Evolutionary conservation across 768 basidiomycete species (phyloP), one percentile per base, ranked within the genome.

Genomic region (Termitomyces sp.): DNA sequence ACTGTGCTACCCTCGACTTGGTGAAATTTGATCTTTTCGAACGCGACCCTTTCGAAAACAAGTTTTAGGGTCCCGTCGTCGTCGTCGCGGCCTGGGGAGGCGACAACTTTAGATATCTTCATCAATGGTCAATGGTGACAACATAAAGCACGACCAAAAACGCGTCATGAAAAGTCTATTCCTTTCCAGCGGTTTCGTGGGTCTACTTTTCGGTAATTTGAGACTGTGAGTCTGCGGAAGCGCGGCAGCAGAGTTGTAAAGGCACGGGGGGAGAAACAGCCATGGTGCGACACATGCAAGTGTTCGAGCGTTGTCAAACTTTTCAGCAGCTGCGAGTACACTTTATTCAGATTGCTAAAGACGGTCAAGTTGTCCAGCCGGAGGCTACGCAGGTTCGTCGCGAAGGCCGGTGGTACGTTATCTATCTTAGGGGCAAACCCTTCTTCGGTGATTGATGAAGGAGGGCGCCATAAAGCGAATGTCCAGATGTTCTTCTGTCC

Each of bases 341-440:
- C 64, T 7, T 61, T 68, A 31, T 61, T 45, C 34, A 65, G 54
- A 28, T 69, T 58, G 53, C 58, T 64, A 37, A 68, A 63, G 24
- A 71, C 63, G 42, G 66, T 68, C 54, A 69, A 57, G 44, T 71
- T 71, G 52, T 71, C 67, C 28, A 71, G 59, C 16, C 68, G 65
- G 29, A 71, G 62, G 10, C 56, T 65, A 29, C 58, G 59, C 18
- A 71, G 55, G 55, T 36, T 62, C 4, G 57, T 57, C 42, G 37
- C 60, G 41, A 42, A 54, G 12, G 53, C 34, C 16, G 60, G 37
- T 20, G 54, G 36, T 7, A 56, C 29, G 33, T 42, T 22, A 5
- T 50, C 36, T 18, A 57, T 24, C 26, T 42, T 62, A 22, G 41
- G 55, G 6, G 48, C 55, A 51, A 69, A 69, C 18, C 49, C 55